phyloP scores from a whole-genome alignment of 495 filamentous ascomycete species.

The Parmelia sp. region DNA sequence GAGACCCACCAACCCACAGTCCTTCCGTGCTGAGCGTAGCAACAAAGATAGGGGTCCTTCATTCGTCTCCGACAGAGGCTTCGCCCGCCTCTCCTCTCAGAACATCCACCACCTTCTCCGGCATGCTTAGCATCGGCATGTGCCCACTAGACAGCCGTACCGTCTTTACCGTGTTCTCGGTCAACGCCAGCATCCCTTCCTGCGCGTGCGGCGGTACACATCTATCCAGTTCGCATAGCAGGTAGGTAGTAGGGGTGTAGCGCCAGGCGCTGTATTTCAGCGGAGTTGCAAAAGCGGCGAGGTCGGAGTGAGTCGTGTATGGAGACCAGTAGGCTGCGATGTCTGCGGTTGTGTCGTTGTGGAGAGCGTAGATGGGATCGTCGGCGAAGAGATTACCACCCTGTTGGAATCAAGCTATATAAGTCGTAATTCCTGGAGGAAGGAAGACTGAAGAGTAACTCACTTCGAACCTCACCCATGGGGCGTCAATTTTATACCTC shows the following conservation, averaged over 20 bases:
- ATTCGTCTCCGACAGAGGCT: neutral
- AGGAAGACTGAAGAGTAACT: neutral
- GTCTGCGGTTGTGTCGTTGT: neutral
- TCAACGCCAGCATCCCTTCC: neutral
- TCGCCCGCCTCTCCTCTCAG: neutral
- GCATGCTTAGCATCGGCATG: neutral
- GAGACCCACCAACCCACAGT: no score
- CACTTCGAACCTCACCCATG: neutral
- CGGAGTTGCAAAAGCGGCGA: neutral
- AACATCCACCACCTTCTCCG: neutral
- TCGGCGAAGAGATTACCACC: neutral
- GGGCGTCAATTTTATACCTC: neutral
- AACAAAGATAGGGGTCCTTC: neutral
- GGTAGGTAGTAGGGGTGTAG: neutral
- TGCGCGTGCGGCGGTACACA: neutral
- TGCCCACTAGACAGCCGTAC: neutral
- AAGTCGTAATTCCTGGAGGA: neutral
- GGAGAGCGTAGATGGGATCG: neutral
- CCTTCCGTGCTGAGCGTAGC: no score
- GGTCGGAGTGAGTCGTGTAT: neutral
- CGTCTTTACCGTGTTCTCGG: neutral
- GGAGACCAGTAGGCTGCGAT: conserved; percentile 1
- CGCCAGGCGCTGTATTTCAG: neutral
- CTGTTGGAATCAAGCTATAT: neutral
- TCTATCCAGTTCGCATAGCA: neutral